phyloP scores from a whole-genome alignment of 2,329 filamentous ascomycete species.

The Talaromyces sp. region DNA sequence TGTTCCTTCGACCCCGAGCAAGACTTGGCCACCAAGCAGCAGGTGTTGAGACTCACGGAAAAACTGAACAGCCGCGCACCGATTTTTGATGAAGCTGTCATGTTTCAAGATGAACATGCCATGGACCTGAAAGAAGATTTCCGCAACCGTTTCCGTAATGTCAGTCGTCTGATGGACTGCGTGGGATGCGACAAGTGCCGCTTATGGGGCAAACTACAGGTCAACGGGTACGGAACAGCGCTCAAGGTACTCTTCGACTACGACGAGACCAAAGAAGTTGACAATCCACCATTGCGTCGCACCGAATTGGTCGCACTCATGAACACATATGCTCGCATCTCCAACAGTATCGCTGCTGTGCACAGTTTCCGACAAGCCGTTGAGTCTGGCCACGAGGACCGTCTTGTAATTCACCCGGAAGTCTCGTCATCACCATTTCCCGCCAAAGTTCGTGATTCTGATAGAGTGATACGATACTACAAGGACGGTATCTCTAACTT shows the following conservation, averaged over 20 bases:
- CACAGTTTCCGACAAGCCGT: conserved; percentile 63
- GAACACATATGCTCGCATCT: conserved; percentile 88
- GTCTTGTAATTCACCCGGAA: conserved; percentile 28
- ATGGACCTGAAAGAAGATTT: conserved; percentile 92
- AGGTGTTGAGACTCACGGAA: conserved; percentile 72
- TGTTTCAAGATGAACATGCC: conserved; percentile 71
- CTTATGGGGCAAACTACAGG: conserved; percentile 96
- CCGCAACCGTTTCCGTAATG: conserved; percentile 93
- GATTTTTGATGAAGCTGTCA: conserved; percentile 91
- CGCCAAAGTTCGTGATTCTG: conserved; percentile 22
- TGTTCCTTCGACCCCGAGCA: conserved; percentile 81
- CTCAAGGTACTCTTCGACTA: conserved; percentile 96
- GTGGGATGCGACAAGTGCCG: conserved; percentile 98
- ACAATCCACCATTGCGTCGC: conserved; percentile 70
- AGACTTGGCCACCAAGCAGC: conserved; percentile 73
- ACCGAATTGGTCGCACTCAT: conserved; percentile 92
- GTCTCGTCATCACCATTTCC: conserved; percentile 26
- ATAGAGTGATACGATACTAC: conserved; percentile 24
- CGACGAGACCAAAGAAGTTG: conserved; percentile 62
- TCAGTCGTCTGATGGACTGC: conserved; percentile 96
- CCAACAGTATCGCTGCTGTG: conserved; percentile 72
- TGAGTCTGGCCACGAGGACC: conserved; percentile 34
- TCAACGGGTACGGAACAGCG: conserved; percentile 88
- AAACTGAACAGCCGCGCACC: conserved; percentile 64
- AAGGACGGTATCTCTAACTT: conserved; percentile 35